phyloP scores from a whole-genome alignment of 2,329 filamentous ascomycete species.

The Diaporthe citriasiana region DNA sequence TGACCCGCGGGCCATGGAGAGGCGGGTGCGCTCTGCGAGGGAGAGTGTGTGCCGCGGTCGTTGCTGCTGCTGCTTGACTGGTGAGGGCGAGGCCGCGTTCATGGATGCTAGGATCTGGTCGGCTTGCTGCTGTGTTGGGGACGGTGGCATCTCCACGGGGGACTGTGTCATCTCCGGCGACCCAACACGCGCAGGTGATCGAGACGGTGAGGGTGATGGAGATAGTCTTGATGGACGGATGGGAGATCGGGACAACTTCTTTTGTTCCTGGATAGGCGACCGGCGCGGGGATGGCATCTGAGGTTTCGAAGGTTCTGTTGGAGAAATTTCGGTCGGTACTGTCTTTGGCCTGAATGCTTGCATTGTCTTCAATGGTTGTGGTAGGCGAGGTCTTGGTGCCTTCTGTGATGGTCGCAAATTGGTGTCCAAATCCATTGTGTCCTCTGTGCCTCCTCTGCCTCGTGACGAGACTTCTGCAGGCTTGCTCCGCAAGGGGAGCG shows the following conservation, averaged over 20 bases:
- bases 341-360: slow-evolving; percentile 34
- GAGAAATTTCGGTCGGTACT: slow-evolving; percentile 31
- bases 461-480: neutral
- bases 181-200: slow-evolving; percentile 1
- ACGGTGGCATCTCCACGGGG: slow-evolving; percentile 43
- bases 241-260: neutral
- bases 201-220: slow-evolving; percentile 35
- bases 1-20: slow-evolving; percentile 80
- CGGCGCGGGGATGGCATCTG: slow-evolving; percentile 11
- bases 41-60: slow-evolving; percentile 70
- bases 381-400: neutral
- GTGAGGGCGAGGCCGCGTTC: slow-evolving; percentile 69
- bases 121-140: slow-evolving; percentile 65
- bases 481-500: slow-evolving; percentile 25
- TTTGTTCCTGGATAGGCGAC: neutral
- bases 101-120: slow-evolving; percentile 71
- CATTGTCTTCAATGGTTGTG: slow-evolving; percentile 36
- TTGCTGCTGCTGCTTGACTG: slow-evolving; percentile 61
- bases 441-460: neutral
- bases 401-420: neutral
- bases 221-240: neutral
- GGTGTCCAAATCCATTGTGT: neutral
- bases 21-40: slow-evolving; percentile 82
- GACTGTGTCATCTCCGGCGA: slow-evolving; percentile 27
- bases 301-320: slow-evolving; percentile 19